Evolutionary conservation across 176 grass and related monocot genomes (phyloP).

Genomic region (Aegilops tauschii): DNA sequence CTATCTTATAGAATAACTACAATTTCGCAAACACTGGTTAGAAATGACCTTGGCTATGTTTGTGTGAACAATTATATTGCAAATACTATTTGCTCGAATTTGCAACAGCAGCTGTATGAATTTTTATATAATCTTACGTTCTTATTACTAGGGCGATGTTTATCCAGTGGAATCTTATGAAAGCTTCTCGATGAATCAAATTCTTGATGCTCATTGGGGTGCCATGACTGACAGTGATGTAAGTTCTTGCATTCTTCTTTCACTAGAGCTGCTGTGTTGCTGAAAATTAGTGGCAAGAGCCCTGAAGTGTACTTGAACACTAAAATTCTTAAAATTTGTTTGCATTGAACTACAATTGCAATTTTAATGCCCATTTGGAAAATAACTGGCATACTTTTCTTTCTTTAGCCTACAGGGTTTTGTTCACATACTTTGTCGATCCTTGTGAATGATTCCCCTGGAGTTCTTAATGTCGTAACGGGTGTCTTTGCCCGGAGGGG

Average conservation of each 20-base stretch:
- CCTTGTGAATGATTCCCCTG: constrained; percentile 81
- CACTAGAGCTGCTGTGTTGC: background rate
- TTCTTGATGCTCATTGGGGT: constrained; percentile 91
- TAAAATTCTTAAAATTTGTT: background rate
- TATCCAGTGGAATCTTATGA: constrained; percentile 79
- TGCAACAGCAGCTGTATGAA: background rate
- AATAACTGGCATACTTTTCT: constrained; percentile 21
- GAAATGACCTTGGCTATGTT: background rate
- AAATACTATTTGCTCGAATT: background rate
- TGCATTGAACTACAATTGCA: background rate
- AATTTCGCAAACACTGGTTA: background rate
- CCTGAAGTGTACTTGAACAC: background rate
- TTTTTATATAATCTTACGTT: background rate
- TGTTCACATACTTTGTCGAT: constrained; percentile 84
- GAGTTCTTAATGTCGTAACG: constrained; percentile 66
- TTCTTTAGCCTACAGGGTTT: constrained; percentile 59
- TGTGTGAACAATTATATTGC: background rate
- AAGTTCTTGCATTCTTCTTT: constrained; percentile 29
- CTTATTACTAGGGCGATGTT: constrained; percentile 65
- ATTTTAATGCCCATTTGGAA: constrained; percentile 2
- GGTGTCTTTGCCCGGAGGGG: constrained; percentile 72
- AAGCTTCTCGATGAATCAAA: constrained; percentile 47
- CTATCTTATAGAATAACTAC: background rate
- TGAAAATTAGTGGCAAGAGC: background rate
- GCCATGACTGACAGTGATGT: constrained; percentile 62